phyloP scores from a whole-genome alignment of 2,329 filamentous ascomycete species.

The Neopestalotiopsis rosae region DNA sequence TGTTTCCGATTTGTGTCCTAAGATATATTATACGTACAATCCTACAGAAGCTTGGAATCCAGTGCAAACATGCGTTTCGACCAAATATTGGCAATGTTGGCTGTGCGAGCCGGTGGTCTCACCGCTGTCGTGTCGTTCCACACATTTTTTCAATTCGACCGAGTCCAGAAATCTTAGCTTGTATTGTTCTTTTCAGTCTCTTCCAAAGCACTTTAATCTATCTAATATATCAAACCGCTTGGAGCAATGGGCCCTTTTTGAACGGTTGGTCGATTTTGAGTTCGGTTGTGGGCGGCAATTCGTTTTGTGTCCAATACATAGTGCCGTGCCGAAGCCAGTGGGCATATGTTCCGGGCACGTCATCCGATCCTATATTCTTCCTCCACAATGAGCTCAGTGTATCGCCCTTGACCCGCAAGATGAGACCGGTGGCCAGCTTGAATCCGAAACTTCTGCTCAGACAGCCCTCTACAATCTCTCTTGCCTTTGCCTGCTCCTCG shows the following conservation, averaged over 20 bases:
- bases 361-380: slow-evolving; percentile 52
- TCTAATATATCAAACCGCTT: neutral
- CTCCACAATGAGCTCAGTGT: slow-evolving; percentile 61
- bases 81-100: too few relatives aligned
- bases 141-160: too few relatives aligned
- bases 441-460: slow-evolving; percentile 57
- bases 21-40: too few relatives aligned
- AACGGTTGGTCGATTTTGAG: slow-evolving; percentile 42
- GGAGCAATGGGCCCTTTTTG: slow-evolving; percentile 43
- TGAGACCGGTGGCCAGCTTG: slow-evolving; percentile 61
- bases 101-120: too few relatives aligned
- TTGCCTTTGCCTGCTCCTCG: slow-evolving; percentile 51
- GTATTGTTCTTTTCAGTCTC: neutral
- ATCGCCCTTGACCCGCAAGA: slow-evolving; percentile 51
- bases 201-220: neutral
- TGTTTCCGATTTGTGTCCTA: too few relatives aligned
- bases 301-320: slow-evolving; percentile 50
- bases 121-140: too few relatives aligned
- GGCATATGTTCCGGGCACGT: slow-evolving; percentile 56
- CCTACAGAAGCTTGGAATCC: too few relatives aligned
- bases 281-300: slow-evolving; percentile 40
- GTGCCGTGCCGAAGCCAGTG: slow-evolving; percentile 59
- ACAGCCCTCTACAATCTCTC: slow-evolving; percentile 56
- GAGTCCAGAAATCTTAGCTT: neutral
- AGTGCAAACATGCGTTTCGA: too few relatives aligned